Conservation (phyloP, 2,329 filamentous ascomycete species). For the Fusarium oligoseptatum region DNA sequence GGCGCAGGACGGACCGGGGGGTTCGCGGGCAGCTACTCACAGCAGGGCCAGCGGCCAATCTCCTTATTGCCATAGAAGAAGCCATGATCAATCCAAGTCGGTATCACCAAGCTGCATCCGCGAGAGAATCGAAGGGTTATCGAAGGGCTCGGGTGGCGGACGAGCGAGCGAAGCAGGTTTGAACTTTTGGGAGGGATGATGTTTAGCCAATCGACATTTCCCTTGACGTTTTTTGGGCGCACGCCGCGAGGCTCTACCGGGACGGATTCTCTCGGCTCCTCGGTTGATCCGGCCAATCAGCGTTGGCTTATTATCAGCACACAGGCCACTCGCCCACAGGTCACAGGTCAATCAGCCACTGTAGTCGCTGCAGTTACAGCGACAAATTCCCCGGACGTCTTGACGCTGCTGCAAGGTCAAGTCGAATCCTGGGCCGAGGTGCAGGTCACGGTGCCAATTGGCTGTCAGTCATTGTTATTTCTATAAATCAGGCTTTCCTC, state of each 20-base stretch:
- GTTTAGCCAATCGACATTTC: constrained; percentile 44
- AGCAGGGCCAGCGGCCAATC: constrained; percentile 67
- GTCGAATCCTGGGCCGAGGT: constrained; percentile 5
- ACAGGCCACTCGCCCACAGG: constrained; percentile 25
- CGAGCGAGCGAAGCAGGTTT: constrained; percentile 37
- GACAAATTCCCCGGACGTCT: constrained; percentile 10
- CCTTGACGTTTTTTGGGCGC: constrained; percentile 43
- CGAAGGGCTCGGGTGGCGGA: constrained; percentile 43
- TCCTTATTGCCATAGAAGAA: constrained; percentile 75
- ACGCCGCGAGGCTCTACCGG: constrained; percentile 45
- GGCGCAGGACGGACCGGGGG: constrained; percentile 27
- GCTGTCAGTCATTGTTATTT: neutral
- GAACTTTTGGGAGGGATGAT: constrained; percentile 41
- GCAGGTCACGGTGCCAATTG: constrained; percentile 27
- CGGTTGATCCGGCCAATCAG: constrained; percentile 54
- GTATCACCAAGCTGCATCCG: constrained; percentile 51
- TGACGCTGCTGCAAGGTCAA: neutral
- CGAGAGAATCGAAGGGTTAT: constrained; percentile 44
- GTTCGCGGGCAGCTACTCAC: constrained; percentile 57
- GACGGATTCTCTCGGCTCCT: constrained; percentile 51
- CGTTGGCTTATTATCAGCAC: constrained; percentile 45
- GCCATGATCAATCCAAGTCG: constrained; percentile 61
- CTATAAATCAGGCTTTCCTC: neutral
- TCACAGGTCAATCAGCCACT: constrained; percentile 15
- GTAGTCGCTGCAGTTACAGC: constrained; percentile 35